Conservation (phyloP, 2,329 filamentous ascomycete species). For the Sordariomycetes sp. region DNA sequence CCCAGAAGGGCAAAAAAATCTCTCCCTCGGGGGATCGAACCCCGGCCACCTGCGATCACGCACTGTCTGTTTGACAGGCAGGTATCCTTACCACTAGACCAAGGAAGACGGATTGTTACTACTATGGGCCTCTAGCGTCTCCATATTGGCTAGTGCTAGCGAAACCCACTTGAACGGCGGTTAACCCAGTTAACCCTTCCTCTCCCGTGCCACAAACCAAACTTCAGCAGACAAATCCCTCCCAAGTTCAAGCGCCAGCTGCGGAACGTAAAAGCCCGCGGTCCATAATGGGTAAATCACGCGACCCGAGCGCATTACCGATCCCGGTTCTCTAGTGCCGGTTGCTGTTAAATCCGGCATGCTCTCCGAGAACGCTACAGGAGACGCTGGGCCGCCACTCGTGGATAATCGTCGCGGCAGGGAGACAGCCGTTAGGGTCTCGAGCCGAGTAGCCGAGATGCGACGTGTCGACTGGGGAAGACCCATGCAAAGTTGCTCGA, state of each 20-base stretch:
- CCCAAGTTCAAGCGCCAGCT: not conserved
- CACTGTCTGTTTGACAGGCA: slow-evolving; percentile 4
- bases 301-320: not conserved
- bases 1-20: not conserved
- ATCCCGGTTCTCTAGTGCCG: not conserved
- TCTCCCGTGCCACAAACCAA: no score
- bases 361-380: not conserved
- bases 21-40: slow-evolving; percentile 17
- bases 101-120: slow-evolving; percentile 1
- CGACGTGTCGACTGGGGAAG: not conserved
- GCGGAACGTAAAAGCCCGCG: not conserved
- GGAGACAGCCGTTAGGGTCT: not conserved
- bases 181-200: no score
- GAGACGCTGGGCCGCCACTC: not conserved
- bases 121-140: not conserved
- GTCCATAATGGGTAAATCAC: not conserved
- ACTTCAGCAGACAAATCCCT: not conserved
- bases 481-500: not conserved
- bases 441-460: not conserved
- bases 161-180: not conserved
- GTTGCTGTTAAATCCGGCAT: not conserved
- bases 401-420: not conserved
- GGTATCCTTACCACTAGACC: slow-evolving; percentile 6
- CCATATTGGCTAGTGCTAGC: not conserved
- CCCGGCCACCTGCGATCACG: slow-evolving; percentile 15